These are phyloP conservation scores for Moesziomyces antarcticus DNA, from an alignment of 1,284 basidiomycete species.

Conservation along the genomic window DNA sequence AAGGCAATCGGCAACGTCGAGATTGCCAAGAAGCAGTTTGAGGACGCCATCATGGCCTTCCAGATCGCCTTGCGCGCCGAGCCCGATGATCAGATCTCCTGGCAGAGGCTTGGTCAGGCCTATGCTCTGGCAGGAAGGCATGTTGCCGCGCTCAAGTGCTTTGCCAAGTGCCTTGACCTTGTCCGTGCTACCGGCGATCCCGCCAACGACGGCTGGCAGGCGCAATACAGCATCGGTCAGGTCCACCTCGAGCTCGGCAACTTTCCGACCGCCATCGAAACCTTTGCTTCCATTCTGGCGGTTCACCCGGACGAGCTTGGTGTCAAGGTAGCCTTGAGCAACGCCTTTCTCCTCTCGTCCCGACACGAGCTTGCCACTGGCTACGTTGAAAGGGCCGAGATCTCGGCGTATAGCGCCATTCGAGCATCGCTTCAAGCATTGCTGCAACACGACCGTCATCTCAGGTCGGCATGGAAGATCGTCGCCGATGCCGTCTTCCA, in stretches of 20 bases:
- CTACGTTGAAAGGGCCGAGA: slow-evolving; percentile 79
- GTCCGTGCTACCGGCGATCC: slow-evolving; percentile 11
- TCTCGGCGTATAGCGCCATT: slow-evolving; percentile 77
- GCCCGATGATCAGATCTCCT: slow-evolving; percentile 80
- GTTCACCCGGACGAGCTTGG: slow-evolving; percentile 75
- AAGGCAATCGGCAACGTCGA: slow-evolving; percentile 95
- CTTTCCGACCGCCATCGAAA: slow-evolving; percentile 78
- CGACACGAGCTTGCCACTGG: slow-evolving; percentile 76
- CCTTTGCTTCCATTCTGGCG: slow-evolving; percentile 75
- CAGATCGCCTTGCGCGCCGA: slow-evolving; percentile 88
- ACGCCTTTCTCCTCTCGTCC: slow-evolving; percentile 80
- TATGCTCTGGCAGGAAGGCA: slow-evolving; percentile 89
- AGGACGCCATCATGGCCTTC: slow-evolving; percentile 83
- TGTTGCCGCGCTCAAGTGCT: slow-evolving; percentile 88
- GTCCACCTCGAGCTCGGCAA: slow-evolving; percentile 84
- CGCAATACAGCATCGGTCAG: slow-evolving; percentile 84
- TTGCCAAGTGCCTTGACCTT: slow-evolving; percentile 76
- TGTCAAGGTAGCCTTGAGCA: slow-evolving; percentile 79
- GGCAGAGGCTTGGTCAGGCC: slow-evolving; percentile 91
- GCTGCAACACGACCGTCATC: slow-evolving; percentile 70
- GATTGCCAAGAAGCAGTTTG: slow-evolving; percentile 78
- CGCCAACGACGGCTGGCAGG: slow-evolving; percentile 78
- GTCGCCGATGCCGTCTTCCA: slow-evolving; percentile 80
- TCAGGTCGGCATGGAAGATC: slow-evolving; percentile 79
- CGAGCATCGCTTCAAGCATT: slow-evolving; percentile 72